Percentiles rank a stretch among this genome's conserved stretches.
These are phyloP conservation scores for Boletus subcaerulescens DNA, from an alignment of 768 basidiomycete genomes.

Conservation along the genomic window DNA sequence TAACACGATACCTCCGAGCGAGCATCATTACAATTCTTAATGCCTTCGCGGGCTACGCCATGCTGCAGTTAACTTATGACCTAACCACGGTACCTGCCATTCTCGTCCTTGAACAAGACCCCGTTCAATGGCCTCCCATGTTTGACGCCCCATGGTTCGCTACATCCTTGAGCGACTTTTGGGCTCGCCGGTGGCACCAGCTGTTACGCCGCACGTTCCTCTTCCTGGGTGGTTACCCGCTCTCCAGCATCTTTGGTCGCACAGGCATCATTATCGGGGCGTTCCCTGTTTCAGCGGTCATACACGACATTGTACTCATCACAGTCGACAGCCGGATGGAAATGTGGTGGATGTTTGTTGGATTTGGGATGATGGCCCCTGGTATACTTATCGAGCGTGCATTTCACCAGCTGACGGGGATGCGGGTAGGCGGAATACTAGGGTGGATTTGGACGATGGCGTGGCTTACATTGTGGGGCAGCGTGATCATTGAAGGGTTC, in stretches of 20 bases:
- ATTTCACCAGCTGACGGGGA: not conserved
- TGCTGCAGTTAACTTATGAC: not conserved
- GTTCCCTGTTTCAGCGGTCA: not conserved
- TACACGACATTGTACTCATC: not conserved
- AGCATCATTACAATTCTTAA: not conserved
- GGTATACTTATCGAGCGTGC: not conserved
- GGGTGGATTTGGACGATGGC: constrained; percentile 1
- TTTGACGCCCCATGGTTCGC: not conserved
- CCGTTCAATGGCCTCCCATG: not conserved
- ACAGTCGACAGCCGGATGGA: not conserved
- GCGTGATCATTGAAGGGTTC: not conserved
- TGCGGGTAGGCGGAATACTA: not conserved
- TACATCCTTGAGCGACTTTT: not conserved
- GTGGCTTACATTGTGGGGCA: not conserved
- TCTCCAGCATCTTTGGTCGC: not conserved
- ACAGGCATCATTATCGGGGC: not conserved
- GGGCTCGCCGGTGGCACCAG: not conserved
- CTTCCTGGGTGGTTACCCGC: not conserved
- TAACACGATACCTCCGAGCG: not conserved
- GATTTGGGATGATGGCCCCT: constrained; percentile 3
- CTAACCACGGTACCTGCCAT: not conserved
- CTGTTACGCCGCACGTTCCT: not conserved
- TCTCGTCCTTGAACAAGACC: not conserved
- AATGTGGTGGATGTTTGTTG: not conserved
- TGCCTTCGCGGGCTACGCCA: not conserved